phyloP scores from a whole-genome alignment of 352 stramenopile genomes.

The Blastocystis sp. region DNA sequence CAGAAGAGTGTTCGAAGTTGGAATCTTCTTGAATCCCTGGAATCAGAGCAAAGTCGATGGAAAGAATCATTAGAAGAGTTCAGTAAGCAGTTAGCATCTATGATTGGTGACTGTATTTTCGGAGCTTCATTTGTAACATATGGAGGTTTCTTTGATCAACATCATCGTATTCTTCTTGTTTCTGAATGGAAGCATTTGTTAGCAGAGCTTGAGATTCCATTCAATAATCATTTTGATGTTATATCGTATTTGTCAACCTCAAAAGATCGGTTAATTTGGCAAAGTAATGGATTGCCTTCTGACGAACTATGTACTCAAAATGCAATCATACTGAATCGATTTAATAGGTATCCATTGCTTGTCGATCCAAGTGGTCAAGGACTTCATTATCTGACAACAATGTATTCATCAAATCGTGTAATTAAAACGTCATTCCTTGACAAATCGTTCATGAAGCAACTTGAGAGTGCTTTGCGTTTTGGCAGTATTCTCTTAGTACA shows the following conservation, averaged over 20 bases:
- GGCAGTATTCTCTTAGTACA: constrained; percentile 94
- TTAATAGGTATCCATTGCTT: constrained; percentile 91
- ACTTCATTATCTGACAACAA: constrained; percentile 93
- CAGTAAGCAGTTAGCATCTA: constrained; percentile 84
- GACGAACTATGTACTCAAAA: constrained; percentile 98
- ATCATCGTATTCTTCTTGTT: constrained; percentile 84
- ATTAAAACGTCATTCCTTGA: constrained; percentile 94
- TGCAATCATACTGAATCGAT: constrained; percentile 92
- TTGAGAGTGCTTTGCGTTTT: constrained; percentile 97
- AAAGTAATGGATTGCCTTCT: constrained; percentile 85
- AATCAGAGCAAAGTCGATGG: constrained; percentile 95
- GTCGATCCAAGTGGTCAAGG: constrained; percentile 95
- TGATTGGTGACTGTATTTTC: constrained; percentile 91
- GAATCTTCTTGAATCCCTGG: constrained; percentile 90
- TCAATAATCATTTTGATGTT: constrained; percentile 77
- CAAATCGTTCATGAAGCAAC: constrained; percentile 95
- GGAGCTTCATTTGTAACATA: constrained; percentile 95
- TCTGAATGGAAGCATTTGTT: constrained; percentile 87
- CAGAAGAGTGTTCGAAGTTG: constrained; percentile 91
- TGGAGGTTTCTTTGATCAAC: constrained; percentile 93
- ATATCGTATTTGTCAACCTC: constrained; percentile 90
- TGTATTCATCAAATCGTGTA: constrained; percentile 84
- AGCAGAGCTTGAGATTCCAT: constrained; percentile 81
- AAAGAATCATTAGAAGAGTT: constrained; percentile 90
- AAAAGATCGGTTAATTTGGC: constrained; percentile 81